Conservation (phyloP, 148 eudicot genomes). For the Gaultheria prostrata region DNA sequence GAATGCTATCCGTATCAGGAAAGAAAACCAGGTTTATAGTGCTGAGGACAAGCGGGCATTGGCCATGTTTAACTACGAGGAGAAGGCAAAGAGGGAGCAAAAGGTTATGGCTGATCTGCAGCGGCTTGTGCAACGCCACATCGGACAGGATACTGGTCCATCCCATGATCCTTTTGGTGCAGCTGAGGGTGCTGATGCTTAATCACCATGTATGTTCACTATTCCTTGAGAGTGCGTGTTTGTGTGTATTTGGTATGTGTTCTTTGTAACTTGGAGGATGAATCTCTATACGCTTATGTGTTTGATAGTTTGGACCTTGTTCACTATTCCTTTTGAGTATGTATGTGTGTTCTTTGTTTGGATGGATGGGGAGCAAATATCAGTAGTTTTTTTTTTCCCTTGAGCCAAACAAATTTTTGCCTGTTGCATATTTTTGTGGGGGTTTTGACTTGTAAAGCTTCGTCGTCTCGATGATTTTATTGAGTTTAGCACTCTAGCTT, state of each 20-base stretch:
- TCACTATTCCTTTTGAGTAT: not conserved
- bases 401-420: not conserved
- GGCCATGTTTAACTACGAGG: constrained; percentile 98
- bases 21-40: constrained; percentile 98
- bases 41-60: constrained; percentile 98
- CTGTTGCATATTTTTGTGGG: not conserved
- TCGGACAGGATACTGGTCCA: constrained; percentile 75
- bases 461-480: not conserved
- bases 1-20: constrained; percentile 99
- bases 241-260: not conserved
- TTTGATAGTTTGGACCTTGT: not conserved
- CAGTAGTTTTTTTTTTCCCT: not conserved
- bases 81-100: constrained; percentile 84
- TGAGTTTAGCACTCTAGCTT: not conserved
- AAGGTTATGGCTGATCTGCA: constrained; percentile 94
- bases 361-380: not conserved
- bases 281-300: not conserved
- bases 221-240: too few relatives aligned
- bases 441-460: not conserved
- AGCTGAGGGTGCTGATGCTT: constrained; percentile 59
- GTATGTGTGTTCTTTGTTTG: not conserved
- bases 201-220: constrained; percentile 27
- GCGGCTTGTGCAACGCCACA: constrained; percentile 82
- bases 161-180: constrained; percentile 92
- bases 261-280: not conserved